A percentile compares a stretch with the other conserved stretches of the same genome.
Evolutionary conservation across 2,329 filamentous ascomycete species (phyloP).

Genomic region (Eutypa lata): DNA sequence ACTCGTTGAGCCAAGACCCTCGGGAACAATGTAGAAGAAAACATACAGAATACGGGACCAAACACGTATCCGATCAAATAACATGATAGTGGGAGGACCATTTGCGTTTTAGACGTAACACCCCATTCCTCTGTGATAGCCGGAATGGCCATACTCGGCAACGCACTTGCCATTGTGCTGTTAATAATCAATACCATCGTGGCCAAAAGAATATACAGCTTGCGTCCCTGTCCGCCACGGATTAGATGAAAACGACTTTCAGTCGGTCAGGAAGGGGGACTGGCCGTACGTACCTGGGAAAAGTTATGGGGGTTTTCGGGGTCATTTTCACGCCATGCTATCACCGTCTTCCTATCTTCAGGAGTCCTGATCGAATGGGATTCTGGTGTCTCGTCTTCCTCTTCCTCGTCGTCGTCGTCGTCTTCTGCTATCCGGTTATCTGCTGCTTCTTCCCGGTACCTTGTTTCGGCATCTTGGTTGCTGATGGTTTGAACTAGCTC

Average conservation of each 20-base stretch:
- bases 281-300: conserved; percentile 32
- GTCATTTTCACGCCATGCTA: conserved; percentile 47
- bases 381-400: conserved; percentile 5
- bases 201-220: conserved; percentile 50
- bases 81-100: conserved; percentile 58
- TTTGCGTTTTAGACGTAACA: conserved; percentile 44
- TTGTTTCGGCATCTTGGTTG: conserved; percentile 37
- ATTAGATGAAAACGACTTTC: neutral
- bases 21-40: neutral
- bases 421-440: conserved; percentile 28
- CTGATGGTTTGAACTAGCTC: conserved; percentile 27
- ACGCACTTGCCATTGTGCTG: conserved; percentile 62
- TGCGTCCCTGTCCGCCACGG: conserved; percentile 43
- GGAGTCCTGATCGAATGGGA: conserved; percentile 13
- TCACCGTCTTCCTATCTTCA: conserved; percentile 27
- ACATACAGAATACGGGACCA: conserved; percentile 35
- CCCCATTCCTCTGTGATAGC: conserved; percentile 56
- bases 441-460: conserved; percentile 40
- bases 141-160: conserved; percentile 61
- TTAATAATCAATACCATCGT: conserved; percentile 62
- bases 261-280: neutral
- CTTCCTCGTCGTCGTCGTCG: conserved; percentile 12
- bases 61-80: conserved; percentile 64
- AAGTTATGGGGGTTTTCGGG: conserved; percentile 54
- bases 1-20: neutral